phyloP scores from a whole-genome alignment of 768 basidiomycete genomes.

The Collybia mongolica region DNA sequence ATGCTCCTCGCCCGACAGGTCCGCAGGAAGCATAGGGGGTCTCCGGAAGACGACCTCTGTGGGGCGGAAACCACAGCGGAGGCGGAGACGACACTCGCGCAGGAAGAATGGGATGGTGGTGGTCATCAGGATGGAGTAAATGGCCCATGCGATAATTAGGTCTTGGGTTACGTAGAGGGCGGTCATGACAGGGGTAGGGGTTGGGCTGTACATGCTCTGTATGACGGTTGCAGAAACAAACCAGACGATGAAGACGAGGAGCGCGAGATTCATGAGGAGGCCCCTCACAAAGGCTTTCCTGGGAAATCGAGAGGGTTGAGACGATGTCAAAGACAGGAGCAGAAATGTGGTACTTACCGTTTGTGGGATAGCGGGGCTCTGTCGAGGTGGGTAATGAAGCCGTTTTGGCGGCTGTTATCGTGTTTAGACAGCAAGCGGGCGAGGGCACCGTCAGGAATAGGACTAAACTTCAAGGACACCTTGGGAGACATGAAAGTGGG shows the following conservation, averaged over 20 bases:
- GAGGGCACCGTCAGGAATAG: slow-evolving; percentile 11
- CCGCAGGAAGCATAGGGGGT: slow-evolving; percentile 14
- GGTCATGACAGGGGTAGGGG: slow-evolving; percentile 16
- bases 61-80: slow-evolving; percentile 26
- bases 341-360: slow-evolving; percentile 12
- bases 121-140: slow-evolving; percentile 22
- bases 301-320: background rate
- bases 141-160: slow-evolving; percentile 22
- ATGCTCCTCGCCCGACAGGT: slow-evolving; percentile 12
- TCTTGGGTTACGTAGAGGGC: slow-evolving; percentile 25
- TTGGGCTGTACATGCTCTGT: slow-evolving; percentile 14
- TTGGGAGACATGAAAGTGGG: slow-evolving; percentile 11
- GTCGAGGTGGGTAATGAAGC: slow-evolving; percentile 30
- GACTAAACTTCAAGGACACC: slow-evolving; percentile 16
- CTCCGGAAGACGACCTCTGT: slow-evolving; percentile 29
- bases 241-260: slow-evolving; percentile 17
- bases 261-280: slow-evolving; percentile 21
- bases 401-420: slow-evolving; percentile 18
- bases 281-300: slow-evolving; percentile 25
- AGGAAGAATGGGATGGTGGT: slow-evolving; percentile 30
- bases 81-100: slow-evolving; percentile 30
- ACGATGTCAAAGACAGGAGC: background rate
- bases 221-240: slow-evolving; percentile 16
- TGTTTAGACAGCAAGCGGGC: slow-evolving; percentile 22
- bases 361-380: slow-evolving; percentile 20